Percentiles rank a stretch among this genome's conserved stretches.
Evolutionary conservation across 257 asterid species (phyloP).

Genomic region (Solanum sejunctum): DNA sequence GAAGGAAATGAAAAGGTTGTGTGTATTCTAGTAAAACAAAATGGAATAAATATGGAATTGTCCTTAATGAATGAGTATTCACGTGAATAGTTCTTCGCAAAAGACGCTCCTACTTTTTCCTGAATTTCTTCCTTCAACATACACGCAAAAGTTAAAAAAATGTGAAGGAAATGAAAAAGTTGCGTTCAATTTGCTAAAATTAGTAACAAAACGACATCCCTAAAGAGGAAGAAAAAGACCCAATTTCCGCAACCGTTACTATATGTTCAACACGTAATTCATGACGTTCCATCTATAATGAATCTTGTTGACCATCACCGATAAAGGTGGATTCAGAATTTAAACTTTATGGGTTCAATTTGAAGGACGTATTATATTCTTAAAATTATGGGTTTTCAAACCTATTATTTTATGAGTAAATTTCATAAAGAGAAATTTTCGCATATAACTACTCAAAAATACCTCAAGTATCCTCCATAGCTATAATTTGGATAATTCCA

Average conservation of each 20-base stretch:
- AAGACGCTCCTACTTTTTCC: neutral
- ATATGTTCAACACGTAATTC: neutral
- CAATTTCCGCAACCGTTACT: neutral
- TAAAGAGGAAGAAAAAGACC: neutral
- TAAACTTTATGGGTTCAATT: neutral
- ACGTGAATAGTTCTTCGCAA: neutral
- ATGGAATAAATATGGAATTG: no score
- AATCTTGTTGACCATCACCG: neutral
- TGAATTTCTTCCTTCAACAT: neutral
- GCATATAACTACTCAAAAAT: no score
- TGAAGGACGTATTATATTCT: no score
- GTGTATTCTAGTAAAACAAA: no score
- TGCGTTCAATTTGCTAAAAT: neutral
- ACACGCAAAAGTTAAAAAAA: neutral
- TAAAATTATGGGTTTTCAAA: neutral
- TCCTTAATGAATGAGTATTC: neutral
- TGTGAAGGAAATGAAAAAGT: neutral
- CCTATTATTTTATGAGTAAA: neutral
- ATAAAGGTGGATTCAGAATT: neutral
- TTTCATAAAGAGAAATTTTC: no score
- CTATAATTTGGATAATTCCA: no score
- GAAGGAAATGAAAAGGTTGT: no score
- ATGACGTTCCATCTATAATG: neutral
- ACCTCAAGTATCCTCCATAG: no score
- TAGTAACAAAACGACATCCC: neutral